Evolutionary conservation across 2,329 filamentous ascomycete genomes (phyloP), one percentile per base, ranked within the genome.

Genomic region (Myriosclerotinia curreyana): DNA sequence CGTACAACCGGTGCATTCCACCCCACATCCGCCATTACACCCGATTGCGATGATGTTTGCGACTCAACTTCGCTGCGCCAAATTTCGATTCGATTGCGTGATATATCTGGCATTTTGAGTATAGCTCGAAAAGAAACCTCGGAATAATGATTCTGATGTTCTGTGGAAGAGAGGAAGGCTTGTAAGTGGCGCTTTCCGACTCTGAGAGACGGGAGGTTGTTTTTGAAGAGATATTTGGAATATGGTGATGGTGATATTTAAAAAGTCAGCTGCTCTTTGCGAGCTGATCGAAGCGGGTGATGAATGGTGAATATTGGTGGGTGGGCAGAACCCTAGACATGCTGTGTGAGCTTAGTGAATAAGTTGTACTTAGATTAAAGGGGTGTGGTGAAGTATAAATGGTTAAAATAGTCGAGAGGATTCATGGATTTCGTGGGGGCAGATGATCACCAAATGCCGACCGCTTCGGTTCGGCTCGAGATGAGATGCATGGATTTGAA

Each of bases 51-150:
- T n/a, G 60, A 62, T 22, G 60, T 56, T 36, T 38, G 60, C 22
- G 60, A 62, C 31, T 52, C 34, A 3, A 62, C 51, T 54, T 62
- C 60, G 42, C 51, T 56, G 4, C 60, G 52, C 60, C 60, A 62
- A 31, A 62, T 55, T 12, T 62, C 51, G 31, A 62, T 62, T 4
- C 60, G 42, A 42, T 62, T 62, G 28, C 31, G 40, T 48, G 51
- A 28, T 46, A 46, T 31, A 28, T 54, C 42, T 56, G 60, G 60
- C 60, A 62, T 62, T 44, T 62, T 55, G 28, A 52, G 28, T 44
- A 42, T 44, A 22, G 40, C 7, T 56, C 9, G 17, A 55, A 25
- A 34, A 17, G 1, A 31, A 42, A n/a, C 46, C 11, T 28, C 42
- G 15, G 15, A 55, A 11, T 55, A 48, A 36, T 38, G 22, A 28